Evolutionary conservation across 768 basidiomycete genomes (phyloP).

Genomic region (Coprinellus micaceus): DNA sequence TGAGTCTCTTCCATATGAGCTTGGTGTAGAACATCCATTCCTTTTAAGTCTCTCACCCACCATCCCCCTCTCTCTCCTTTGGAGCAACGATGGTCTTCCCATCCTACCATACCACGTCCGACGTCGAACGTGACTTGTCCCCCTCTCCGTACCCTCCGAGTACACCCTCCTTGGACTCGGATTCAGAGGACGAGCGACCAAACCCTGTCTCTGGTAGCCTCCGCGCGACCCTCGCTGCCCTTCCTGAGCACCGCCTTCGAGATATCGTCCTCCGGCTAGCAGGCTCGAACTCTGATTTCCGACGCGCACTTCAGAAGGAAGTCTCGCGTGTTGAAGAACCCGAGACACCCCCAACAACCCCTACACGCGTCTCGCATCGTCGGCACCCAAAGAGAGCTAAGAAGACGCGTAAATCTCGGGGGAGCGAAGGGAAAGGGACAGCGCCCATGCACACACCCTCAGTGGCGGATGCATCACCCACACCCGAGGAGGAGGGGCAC

Average conservation of each 20-base stretch:
- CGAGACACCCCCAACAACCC: conserved; percentile 14
- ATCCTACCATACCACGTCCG: conserved; percentile 4
- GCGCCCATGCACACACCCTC: not conserved
- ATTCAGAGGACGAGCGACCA: conserved; percentile 18
- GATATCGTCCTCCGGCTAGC: conserved; percentile 37
- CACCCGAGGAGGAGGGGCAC: conserved; percentile 3
- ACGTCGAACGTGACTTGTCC: conserved; percentile 17
- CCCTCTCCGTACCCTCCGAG: conserved; percentile 24
- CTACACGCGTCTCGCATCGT: conserved; percentile 8
- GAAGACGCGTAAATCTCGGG: conserved; percentile 5
- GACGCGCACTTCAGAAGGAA: conserved; percentile 37
- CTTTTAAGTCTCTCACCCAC: not conserved
- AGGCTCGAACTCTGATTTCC: conserved; percentile 30
- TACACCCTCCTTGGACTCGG: conserved; percentile 21
- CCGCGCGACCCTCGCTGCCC: conserved; percentile 32
- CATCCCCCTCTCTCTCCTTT: not conserved
- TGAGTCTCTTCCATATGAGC: not conserved
- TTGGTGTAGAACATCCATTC: not conserved
- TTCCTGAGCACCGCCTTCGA: conserved; percentile 36
- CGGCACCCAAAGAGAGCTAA: conserved; percentile 13
- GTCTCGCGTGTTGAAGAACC: conserved; percentile 19
- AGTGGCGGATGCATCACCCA: not conserved
- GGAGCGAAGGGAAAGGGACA: not conserved
- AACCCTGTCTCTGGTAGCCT: conserved; percentile 17
- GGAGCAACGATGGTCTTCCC: not conserved